phyloP scores from a whole-genome alignment of 345 rosid species.

The Ceriops tagal region DNA sequence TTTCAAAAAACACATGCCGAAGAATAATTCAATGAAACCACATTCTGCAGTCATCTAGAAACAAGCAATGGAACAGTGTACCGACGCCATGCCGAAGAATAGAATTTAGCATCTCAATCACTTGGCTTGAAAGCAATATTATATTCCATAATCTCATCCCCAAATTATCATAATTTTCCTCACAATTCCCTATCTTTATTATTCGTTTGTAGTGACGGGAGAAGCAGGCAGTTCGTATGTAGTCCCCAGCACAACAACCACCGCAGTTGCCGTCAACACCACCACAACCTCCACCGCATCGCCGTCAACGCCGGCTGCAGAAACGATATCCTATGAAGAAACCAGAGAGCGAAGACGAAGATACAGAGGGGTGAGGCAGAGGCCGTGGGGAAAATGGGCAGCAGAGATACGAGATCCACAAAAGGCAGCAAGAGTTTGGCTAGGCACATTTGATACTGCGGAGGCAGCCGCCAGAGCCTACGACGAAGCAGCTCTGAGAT shows the following conservation, averaged over 20 bases:
- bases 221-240: conserved; percentile 18
- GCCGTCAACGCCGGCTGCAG: conserved; percentile 11
- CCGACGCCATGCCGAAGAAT: neutral
- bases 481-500: conserved; percentile 78
- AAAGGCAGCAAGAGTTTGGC: conserved; percentile 84
- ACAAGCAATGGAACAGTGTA: conserved; percentile 15
- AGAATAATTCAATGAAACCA: too few species aligned
- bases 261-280: conserved; percentile 1
- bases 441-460: conserved; percentile 81
- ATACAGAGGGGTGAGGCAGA: conserved; percentile 85
- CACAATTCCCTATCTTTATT: neutral
- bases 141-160: neutral
- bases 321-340: conserved; percentile 29
- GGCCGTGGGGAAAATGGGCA: conserved; percentile 96
- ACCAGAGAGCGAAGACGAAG: conserved; percentile 47
- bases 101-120: conserved; percentile 3
- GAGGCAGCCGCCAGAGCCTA: conserved; percentile 91
- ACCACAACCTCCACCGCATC: conserved; percentile 8
- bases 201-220: conserved; percentile 24
- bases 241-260: conserved; percentile 9
- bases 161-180: neutral
- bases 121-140: conserved; percentile 16
- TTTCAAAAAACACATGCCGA: neutral
- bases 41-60: conserved; percentile 9
- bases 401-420: conserved; percentile 90